Conservation (phyloP, 2,329 filamentous ascomycete genomes). For the Podosphaera xanthii region DNA sequence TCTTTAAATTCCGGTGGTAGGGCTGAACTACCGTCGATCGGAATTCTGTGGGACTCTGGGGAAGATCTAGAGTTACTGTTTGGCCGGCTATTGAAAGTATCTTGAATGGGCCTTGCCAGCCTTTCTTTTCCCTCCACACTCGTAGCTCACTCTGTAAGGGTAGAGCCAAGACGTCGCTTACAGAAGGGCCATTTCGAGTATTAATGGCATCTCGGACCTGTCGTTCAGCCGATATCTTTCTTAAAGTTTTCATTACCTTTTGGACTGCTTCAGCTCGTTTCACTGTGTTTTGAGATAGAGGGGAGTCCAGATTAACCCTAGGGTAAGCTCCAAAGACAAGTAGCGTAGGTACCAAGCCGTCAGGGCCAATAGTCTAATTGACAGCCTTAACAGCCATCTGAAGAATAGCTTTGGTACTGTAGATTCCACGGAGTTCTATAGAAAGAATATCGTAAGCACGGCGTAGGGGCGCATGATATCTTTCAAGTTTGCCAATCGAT, state of each 20-base stretch:
- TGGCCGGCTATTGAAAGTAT: neutral
- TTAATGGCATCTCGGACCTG: too few relatives aligned
- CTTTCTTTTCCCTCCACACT: constrained; percentile 1
- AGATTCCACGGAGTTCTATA: neutral
- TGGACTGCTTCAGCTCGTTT: too few relatives aligned
- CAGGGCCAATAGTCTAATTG: neutral
- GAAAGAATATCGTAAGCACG: neutral
- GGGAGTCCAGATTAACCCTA: neutral
- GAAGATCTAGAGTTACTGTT: neutral
- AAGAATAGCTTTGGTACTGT: neutral
- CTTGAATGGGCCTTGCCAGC: neutral
- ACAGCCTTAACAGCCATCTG: neutral
- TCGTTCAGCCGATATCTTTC: too few relatives aligned
- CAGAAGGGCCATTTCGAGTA: too few relatives aligned
- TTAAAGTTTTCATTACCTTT: too few relatives aligned
- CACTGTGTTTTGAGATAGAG: too few relatives aligned
- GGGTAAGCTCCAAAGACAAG: neutral
- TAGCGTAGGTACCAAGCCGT: neutral
- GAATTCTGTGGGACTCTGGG: neutral
- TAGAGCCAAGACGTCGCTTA: neutral
- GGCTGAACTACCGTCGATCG: neutral
- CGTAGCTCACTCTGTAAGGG: too few relatives aligned
- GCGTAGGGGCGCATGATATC: neutral
- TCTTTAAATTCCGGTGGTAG: neutral
- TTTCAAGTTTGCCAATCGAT: constrained; percentile 1